phyloP scores from a whole-genome alignment of 768 basidiomycete species.

The Suillus lakei region DNA sequence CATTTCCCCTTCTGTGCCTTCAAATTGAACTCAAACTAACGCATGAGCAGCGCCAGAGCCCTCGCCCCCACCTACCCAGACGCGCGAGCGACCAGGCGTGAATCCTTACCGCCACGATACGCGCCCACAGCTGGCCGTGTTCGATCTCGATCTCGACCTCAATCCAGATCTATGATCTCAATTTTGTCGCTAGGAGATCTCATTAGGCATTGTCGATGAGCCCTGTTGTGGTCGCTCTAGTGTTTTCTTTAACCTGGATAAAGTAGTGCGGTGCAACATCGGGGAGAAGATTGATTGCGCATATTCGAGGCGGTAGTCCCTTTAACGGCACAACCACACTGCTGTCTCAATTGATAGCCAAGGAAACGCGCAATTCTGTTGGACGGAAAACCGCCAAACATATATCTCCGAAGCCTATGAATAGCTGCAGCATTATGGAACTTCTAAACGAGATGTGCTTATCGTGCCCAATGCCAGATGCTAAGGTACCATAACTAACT shows the following conservation, averaged over 20 bases:
- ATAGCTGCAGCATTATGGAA: background rate
- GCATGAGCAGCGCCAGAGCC: constrained; percentile 57
- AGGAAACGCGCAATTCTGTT: background rate
- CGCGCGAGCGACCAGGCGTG: constrained; percentile 54
- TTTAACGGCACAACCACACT: background rate
- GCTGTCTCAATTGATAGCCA: background rate
- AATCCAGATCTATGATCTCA: constrained; percentile 72
- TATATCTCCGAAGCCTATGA: background rate
- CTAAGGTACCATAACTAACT: background rate
- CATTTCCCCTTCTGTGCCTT: constrained; percentile 3
- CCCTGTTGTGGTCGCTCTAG: background rate
- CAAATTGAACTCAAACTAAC: constrained; percentile 13
- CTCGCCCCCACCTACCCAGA: constrained; percentile 55
- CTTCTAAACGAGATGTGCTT: background rate
- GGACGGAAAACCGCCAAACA: no score
- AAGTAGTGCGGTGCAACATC: background rate
- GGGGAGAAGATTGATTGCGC: background rate
- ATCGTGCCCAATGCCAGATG: background rate
- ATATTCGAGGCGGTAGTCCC: background rate
- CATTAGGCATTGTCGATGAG: background rate
- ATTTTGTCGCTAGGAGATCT: background rate
- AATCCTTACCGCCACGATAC: constrained; percentile 78
- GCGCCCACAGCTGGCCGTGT: constrained; percentile 63
- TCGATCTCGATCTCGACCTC: constrained; percentile 83
- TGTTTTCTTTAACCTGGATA: background rate